These are phyloP conservation scores for Starmerella scarabaei DNA, from an alignment of 805 yeast genomes.

Conservation along the genomic window DNA sequence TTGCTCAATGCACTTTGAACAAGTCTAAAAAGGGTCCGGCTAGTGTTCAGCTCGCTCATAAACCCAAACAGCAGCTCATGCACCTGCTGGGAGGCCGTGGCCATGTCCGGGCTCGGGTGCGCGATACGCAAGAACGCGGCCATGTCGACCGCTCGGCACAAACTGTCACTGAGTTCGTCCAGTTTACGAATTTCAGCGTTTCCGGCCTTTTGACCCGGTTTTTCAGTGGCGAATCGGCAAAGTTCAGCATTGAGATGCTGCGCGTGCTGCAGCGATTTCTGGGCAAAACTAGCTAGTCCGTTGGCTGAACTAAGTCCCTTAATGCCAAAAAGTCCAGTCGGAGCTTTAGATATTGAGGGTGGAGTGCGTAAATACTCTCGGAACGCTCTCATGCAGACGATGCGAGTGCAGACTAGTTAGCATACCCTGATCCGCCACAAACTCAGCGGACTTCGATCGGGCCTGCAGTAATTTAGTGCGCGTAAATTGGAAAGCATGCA, in stretches of 20 bases:
- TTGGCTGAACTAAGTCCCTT: constrained; percentile 54
- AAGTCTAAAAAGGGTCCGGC: constrained; percentile 51
- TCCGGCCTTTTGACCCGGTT: constrained; percentile 31
- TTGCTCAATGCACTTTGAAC: constrained; percentile 26
- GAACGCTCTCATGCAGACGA: constrained; percentile 8
- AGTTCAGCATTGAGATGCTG: constrained; percentile 31
- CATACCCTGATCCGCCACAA: too few species aligned
- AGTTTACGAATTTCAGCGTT: constrained; percentile 46
- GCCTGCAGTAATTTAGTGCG: too few species aligned
- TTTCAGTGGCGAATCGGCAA: neutral
- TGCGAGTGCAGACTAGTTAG: too few species aligned
- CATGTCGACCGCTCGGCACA: constrained; percentile 86
- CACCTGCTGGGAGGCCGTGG: constrained; percentile 70
- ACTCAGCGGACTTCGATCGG: too few species aligned
- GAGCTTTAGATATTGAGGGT: constrained; percentile 19
- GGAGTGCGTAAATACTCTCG: constrained; percentile 12
- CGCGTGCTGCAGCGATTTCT: constrained; percentile 52
- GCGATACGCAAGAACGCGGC: constrained; percentile 84
- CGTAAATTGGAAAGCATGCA: too few species aligned
- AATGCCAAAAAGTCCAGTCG: constrained; percentile 59
- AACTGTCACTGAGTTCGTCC: constrained; percentile 73
- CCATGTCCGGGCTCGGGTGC: constrained; percentile 63
- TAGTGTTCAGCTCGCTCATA: constrained; percentile 85
- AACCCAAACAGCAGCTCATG: constrained; percentile 84
- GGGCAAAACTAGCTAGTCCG: constrained; percentile 58